Base-by-base conservation (phyloP, 257 asterid genomes). In the Cordia subcordata region DNA sequence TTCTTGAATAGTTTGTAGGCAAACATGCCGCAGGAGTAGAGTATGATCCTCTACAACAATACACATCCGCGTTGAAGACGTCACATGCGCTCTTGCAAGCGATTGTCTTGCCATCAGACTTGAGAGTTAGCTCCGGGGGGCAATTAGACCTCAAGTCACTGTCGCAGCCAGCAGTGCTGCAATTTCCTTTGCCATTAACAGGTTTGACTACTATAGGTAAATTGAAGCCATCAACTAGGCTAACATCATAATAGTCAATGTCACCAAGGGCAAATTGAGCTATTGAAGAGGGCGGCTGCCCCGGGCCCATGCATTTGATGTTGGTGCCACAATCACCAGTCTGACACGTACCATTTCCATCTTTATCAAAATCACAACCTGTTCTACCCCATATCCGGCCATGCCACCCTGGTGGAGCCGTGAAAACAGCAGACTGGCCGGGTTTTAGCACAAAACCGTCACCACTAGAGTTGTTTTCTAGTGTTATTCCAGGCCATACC, bases 351-450 rank as follows among this genome's bases (percentile, higher is more conserved):
- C 88, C 82, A 4, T 53, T 84, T 18, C 79, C 78, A 19, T 68
- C 71, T n/a, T 49, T 66, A 67, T 81, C 81, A 44, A 84, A 84
- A 42, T 77, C 27, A 54, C 92, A 84, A 16, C 81, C 78, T 0
- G 92, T 84, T 42, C 92, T 70, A 16, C 84, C 88, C 92, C 92
- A 84, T 58, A 84, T 75, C 40, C 92, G 81, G 46, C 92, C 92
- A 6, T 66, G 69, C 86, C 88, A 81, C 49, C 71, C 63, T 0
- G 79, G 68, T 10, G 88, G 86, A 19, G 86, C 76, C 3, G 76
- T 55, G 56, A 84, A 79, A 45, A 79, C 79, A 6, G 80, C 65
- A 19, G 90, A 73, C 54, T 85, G 77, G 55, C 80, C 70, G 13
- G 87, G 80, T 52, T 60, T 70, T 17, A 81, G 62, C 0, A 73